Percentiles rank a stretch among this genome's conserved stretches.
phyloP scores from a whole-genome alignment of 179 eudicot species.

The Amaranthus tricolor region DNA sequence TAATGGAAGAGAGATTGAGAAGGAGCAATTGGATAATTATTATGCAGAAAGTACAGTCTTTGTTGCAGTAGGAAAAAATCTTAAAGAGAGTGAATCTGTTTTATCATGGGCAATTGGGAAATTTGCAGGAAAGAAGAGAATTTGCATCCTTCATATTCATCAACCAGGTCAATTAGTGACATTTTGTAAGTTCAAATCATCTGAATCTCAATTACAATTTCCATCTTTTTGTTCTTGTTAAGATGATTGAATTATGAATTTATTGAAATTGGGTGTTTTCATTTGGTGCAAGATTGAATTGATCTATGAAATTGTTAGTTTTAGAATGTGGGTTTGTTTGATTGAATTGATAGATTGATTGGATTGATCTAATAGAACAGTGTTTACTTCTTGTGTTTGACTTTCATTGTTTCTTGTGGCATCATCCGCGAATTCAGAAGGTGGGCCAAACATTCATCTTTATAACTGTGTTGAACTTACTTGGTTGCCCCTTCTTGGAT shows the following conservation, averaged over 20 bases:
- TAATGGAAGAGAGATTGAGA: constrained; percentile 12
- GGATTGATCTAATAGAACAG: constrained; percentile 11
- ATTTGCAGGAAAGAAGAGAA: constrained; percentile 44
- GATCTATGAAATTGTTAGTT: constrained; percentile 16
- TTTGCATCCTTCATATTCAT: constrained; percentile 73
- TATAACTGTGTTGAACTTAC: background rate
- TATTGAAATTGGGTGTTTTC: background rate
- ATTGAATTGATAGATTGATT: background rate
- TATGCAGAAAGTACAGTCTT: constrained; percentile 57
- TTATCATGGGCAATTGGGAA: constrained; percentile 57
- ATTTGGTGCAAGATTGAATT: constrained; percentile 6
- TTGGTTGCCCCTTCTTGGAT: no score
- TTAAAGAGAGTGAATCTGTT: constrained; percentile 58
- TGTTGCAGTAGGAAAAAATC: constrained; percentile 79
- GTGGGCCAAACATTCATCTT: background rate
- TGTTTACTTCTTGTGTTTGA: background rate
- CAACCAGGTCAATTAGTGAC: constrained; percentile 47
- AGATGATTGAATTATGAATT: background rate
- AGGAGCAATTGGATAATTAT: constrained; percentile 33
- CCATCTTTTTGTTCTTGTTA: background rate
- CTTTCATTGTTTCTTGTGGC: background rate
- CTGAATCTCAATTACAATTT: background rate
- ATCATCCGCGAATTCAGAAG: background rate
- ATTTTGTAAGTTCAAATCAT: constrained; percentile 37
- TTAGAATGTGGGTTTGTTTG: background rate